phyloP scores from a whole-genome alignment of 2,329 filamentous ascomycete genomes.

The Trichoderma simmonsii region DNA sequence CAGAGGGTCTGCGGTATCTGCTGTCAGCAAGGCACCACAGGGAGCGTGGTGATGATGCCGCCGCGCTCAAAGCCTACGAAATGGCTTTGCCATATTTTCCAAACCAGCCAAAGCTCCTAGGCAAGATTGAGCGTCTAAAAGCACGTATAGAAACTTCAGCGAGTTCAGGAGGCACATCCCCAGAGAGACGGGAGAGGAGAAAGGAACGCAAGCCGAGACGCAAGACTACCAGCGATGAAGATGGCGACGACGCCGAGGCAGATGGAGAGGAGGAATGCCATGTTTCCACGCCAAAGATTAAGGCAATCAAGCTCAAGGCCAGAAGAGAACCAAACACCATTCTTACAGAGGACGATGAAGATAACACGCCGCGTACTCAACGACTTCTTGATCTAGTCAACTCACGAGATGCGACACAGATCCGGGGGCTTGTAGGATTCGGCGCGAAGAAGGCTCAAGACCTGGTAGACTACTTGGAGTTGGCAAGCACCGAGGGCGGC shows the following conservation, averaged over 20 bases:
- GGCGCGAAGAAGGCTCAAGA: conserved; percentile 68
- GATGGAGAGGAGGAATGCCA: conserved; percentile 30
- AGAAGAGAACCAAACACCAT: conserved; percentile 27
- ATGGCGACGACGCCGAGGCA: conserved; percentile 23
- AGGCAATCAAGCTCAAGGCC: conserved; percentile 32
- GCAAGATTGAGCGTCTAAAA: conserved; percentile 65
- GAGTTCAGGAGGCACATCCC: conserved; percentile 19
- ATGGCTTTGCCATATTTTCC: conserved; percentile 83
- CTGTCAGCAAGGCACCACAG: conserved; percentile 92
- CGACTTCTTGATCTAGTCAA: conserved; percentile 69
- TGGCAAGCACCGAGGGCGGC: conserved; percentile 39
- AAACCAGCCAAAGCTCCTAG: conserved; percentile 70
- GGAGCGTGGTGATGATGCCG: conserved; percentile 73
- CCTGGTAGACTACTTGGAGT: conserved; percentile 54
- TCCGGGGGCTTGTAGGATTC: conserved; percentile 66
- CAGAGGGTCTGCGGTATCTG: conserved; percentile 79
- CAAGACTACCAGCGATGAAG: conserved; percentile 22
- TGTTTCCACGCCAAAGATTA: conserved; percentile 26
- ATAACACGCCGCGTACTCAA: conserved; percentile 53
- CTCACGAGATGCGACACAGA: conserved; percentile 63
- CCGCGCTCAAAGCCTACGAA: conserved; percentile 81
- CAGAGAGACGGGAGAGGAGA: conserved; percentile 23
- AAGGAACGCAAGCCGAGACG: conserved; percentile 21
- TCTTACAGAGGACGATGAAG: conserved; percentile 39
- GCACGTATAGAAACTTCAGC: conserved; percentile 44